Evolutionary conservation across 1,284 basidiomycete genomes (phyloP).

Genomic region (Cutaneotrichosporon mucoides): DNA sequence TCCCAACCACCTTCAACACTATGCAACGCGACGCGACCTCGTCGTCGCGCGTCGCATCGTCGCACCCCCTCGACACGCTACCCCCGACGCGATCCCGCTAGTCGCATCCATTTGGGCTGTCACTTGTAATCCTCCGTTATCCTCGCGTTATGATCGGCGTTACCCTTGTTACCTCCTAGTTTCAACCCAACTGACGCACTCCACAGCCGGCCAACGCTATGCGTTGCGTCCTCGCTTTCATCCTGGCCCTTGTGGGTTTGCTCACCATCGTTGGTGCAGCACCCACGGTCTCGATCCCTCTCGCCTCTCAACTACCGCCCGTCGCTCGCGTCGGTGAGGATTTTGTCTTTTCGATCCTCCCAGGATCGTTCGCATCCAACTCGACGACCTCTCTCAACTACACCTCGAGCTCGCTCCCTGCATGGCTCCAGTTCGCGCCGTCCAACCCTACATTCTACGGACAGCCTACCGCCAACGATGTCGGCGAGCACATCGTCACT

Average conservation of each 20-base stretch:
- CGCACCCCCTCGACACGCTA: no score
- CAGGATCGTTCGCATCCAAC: slow-evolving; percentile 40
- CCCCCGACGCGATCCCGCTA: no score
- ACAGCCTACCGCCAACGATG: slow-evolving; percentile 35
- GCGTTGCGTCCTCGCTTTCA: slow-evolving; percentile 14
- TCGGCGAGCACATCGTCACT: slow-evolving; percentile 32
- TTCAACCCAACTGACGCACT: not conserved
- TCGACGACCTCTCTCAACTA: slow-evolving; percentile 45
- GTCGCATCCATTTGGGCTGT: no score
- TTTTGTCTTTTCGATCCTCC: slow-evolving; percentile 47
- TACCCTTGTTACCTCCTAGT: not conserved
- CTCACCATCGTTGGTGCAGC: slow-evolving; percentile 23
- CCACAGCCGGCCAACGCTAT: slow-evolving; percentile 13
- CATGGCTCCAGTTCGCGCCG: slow-evolving; percentile 51
- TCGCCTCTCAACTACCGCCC: slow-evolving; percentile 46
- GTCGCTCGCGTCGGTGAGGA: slow-evolving; percentile 45
- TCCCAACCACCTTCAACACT: no score
- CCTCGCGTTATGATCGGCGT: not conserved
- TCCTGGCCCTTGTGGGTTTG: slow-evolving; percentile 1
- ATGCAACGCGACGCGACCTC: no score
- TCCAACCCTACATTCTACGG: slow-evolving; percentile 34
- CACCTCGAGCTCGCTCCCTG: slow-evolving; percentile 49
- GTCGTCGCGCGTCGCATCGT: no score
- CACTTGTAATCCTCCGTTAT: no score
- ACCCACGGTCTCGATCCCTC: slow-evolving; percentile 46